Base-by-base conservation (phyloP, 805 yeast species). In the Candida ascalaphidarum region DNA sequence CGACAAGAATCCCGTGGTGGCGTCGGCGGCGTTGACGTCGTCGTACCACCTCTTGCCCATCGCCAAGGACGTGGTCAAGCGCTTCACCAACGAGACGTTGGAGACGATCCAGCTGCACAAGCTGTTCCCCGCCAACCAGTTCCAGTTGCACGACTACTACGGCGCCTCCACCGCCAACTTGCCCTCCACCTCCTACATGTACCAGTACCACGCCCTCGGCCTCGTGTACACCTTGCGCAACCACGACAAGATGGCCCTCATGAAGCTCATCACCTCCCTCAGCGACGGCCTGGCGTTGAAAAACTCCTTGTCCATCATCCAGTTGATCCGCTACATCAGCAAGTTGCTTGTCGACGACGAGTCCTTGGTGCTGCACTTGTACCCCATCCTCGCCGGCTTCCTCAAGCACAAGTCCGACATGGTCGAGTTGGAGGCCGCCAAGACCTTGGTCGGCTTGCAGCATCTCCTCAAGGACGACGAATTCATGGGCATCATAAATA, bases 151-250 rank as follows among this genome's bases (percentile, higher is more conserved):
- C 40, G 78, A 70, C 37, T 71, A 63, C 41, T 77, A 73, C 44
- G 77, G 75, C 20, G 43, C 55, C 35, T 61, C 69, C 30, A 69
- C 68, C 32, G 47, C 66, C 9, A 60, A 59, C 44, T 53, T 70
- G 35, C 81, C 89, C 28, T 63, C 75, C 11, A 76, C 89, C 24
- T 74, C 94, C 13, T 77, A 71, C 55, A 80, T 84, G 67, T 71
- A 94, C 34, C 97, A 92, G 64, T 92, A 89, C 59, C 97, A 92
- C 55, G 96, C 98, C 3, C 65, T 92, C 41, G 96, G 96, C 14
- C 68, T 92, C 44, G 62, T 94, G 43, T 88, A 86, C 53, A 81
- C 82, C 43, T 69, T 92, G 55, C 76, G 94, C 53, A 79, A 79
- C 46, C 94, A 81, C 53, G 98, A 92, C 52, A 79, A 81, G 44